Conservation (phyloP, 345 rosid species). For the Lumnitzera racemosa region DNA sequence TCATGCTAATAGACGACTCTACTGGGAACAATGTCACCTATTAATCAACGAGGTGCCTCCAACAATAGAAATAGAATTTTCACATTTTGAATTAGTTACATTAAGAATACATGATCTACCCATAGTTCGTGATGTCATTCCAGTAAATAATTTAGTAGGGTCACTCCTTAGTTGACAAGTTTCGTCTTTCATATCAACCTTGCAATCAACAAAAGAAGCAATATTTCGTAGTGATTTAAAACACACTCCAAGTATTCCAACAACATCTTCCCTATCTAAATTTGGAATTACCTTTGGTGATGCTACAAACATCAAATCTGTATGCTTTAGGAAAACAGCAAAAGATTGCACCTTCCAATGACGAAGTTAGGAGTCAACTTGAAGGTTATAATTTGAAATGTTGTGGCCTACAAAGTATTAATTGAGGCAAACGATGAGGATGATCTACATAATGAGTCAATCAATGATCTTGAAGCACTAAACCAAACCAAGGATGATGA, state of each 20-base stretch:
- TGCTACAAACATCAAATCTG: constrained; percentile 29
- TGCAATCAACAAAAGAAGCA: constrained; percentile 15
- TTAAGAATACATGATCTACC: no score
- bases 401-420: no score
- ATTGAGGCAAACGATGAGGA: no score
- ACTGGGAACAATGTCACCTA: no score
- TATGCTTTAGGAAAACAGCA: constrained; percentile 34
- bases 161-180: constrained; percentile 2
- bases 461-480: no score
- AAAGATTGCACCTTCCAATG: constrained; percentile 41
- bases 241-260: constrained; percentile 35
- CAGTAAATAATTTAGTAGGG: no score
- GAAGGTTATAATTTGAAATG: constrained; percentile 15
- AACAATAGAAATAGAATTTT: constrained; percentile 12
- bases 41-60: no score
- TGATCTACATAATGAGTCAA: no score
- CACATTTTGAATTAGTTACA: neutral
- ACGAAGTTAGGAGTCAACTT: constrained; percentile 50
- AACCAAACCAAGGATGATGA: no score
- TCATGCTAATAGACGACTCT: no score
- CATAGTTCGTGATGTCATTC: no score
- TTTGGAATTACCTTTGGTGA: constrained; percentile 40
- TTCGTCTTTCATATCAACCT: constrained; percentile 25
- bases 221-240: neutral
- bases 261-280: constrained; percentile 40